Conservation (phyloP, 768 basidiomycete species). For the Termitomyces sp. region DNA sequence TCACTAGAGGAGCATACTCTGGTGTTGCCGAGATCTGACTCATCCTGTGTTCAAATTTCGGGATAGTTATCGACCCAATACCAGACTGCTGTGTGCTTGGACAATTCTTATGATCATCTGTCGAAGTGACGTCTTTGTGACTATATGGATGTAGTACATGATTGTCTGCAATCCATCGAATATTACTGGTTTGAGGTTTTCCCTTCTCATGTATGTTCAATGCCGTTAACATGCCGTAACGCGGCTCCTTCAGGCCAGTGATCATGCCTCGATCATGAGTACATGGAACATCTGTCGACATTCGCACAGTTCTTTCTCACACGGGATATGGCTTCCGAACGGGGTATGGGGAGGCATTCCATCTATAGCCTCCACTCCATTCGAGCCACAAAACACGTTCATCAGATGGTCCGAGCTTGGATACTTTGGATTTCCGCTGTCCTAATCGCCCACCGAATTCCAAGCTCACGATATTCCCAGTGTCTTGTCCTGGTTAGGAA, state of each 20-base stretch:
- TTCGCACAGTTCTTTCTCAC: no score
- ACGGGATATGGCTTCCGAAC: no score
- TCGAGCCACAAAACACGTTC: background rate
- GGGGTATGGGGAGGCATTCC: no score
- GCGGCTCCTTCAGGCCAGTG: background rate
- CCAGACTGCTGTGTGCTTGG: background rate
- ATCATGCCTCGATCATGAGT: background rate
- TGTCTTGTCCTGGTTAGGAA: background rate
- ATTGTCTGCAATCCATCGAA: background rate
- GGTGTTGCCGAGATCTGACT: constrained; percentile 29
- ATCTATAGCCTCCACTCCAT: background rate
- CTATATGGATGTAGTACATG: background rate
- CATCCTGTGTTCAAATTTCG: background rate
- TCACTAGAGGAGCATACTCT: constrained; percentile 22
- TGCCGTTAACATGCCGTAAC: no score
- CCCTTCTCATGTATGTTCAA: background rate
- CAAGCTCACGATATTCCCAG: background rate
- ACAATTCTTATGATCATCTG: background rate
- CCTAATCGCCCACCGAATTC: background rate
- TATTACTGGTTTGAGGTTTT: background rate
- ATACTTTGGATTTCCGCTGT: background rate
- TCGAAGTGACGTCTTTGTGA: background rate
- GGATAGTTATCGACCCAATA: background rate
- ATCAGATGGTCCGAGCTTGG: background rate
- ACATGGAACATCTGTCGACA: no score